Conservation (phyloP, 2,329 filamentous ascomycete genomes). For the Venturiaceae sp. region DNA sequence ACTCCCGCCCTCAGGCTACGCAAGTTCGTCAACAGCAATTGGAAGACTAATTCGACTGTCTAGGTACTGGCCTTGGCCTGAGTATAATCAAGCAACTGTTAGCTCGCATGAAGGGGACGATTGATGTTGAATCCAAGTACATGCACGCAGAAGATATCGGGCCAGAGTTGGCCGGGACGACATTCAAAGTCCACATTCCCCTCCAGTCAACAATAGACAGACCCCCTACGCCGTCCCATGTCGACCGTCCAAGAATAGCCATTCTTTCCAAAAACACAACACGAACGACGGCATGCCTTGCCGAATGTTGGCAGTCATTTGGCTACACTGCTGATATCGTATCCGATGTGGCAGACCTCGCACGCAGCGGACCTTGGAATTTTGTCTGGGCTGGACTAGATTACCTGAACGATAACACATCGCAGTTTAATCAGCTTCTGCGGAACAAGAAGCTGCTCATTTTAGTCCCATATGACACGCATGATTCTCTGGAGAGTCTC, state of each 20-base stretch:
- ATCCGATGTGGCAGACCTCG: neutral
- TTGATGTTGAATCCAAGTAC: slow-evolving; percentile 7
- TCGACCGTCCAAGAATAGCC: neutral
- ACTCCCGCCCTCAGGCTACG: no score
- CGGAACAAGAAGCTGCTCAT: neutral
- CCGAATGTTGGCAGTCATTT: slow-evolving; percentile 3
- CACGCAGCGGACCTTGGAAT: neutral
- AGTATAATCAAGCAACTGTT: slow-evolving; percentile 5
- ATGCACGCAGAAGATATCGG: slow-evolving; percentile 4
- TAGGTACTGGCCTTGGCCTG: slow-evolving; percentile 5
- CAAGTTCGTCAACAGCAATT: no score
- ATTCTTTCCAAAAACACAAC: neutral
- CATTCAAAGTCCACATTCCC: slow-evolving; percentile 4
- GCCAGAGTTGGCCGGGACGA: slow-evolving; percentile 1
- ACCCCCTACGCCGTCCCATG: neutral
- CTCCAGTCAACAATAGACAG: neutral
- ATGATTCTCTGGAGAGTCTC: slow-evolving; percentile 3
- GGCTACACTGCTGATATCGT: neutral
- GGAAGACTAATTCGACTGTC: neutral
- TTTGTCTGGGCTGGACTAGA: slow-evolving; percentile 6
- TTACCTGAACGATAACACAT: neutral
- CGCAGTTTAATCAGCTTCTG: neutral
- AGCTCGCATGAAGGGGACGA: slow-evolving; percentile 4
- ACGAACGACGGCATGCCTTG: neutral
- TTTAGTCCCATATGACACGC: slow-evolving; percentile 7